These are phyloP conservation scores for Henckelia pumila DNA, from an alignment of 257 asterid species.

Conservation along the genomic window DNA sequence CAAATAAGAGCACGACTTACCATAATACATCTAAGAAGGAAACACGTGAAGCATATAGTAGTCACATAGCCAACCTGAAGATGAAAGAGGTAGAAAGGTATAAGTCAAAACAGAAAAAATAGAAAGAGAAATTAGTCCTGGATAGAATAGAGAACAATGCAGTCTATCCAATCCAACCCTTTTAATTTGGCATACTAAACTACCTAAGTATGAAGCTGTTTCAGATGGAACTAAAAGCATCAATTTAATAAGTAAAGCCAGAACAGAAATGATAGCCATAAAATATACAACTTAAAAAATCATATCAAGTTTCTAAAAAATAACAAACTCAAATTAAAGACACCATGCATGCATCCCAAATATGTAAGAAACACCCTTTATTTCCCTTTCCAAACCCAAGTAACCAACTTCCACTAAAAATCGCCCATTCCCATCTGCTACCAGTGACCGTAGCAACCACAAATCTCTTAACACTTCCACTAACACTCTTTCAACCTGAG, in stretches of 20 bases:
- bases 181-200: background rate
- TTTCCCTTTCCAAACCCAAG: background rate
- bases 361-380: background rate
- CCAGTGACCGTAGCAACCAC: background rate
- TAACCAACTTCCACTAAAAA: no score
- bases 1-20: constrained; percentile 46
- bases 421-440: background rate
- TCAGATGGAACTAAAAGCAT: background rate
- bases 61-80: constrained; percentile 99
- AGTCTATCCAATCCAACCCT: background rate
- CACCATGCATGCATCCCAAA: background rate
- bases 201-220: background rate
- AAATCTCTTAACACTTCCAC: background rate
- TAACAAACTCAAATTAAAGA: background rate
- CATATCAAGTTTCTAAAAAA: no score
- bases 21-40: constrained; percentile 87
- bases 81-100: constrained; percentile 1
- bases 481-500: no score
- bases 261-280: no score
- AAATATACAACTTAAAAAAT: no score
- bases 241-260: background rate
- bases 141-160: background rate
- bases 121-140: background rate
- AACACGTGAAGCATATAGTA: constrained; percentile 84
- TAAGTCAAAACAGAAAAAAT: constrained; percentile 1